Evolutionary conservation across 495 filamentous ascomycete species (phyloP).

Genomic region (Neurospora sp.): DNA sequence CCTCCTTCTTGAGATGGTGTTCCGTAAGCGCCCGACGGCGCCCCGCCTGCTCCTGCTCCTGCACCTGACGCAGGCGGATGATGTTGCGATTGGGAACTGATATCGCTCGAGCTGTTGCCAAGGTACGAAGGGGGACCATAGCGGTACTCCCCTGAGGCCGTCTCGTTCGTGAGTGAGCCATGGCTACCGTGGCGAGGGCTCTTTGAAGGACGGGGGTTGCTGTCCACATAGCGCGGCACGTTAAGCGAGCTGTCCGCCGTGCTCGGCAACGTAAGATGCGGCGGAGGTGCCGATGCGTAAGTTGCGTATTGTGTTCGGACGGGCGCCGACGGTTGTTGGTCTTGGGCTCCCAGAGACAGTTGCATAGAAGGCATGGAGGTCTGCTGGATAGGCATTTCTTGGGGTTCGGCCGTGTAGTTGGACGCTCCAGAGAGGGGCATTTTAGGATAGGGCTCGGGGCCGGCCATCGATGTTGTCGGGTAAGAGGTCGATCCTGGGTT

Average conservation of each 20-base stretch:
- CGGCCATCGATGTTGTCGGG: conserved; percentile 29
- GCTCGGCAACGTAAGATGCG: conserved; percentile 34
- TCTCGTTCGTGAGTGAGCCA: conserved; percentile 36
- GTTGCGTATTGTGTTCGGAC: conserved; percentile 38
- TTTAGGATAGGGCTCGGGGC: conserved; percentile 34
- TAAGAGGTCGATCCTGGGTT: conserved; percentile 29
- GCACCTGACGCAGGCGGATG: conserved; percentile 8
- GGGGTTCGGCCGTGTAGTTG: conserved; percentile 36
- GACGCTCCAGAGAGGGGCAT: conserved; percentile 33
- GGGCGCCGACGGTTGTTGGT: conserved; percentile 25
- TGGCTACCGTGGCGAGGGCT: conserved; percentile 41
- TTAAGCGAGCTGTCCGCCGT: conserved; percentile 31
- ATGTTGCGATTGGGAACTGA: conserved; percentile 27
- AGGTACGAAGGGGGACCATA: conserved; percentile 33
- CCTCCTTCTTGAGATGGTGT: conserved; percentile 7
- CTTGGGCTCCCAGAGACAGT: conserved; percentile 31
- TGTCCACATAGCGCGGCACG: conserved; percentile 39
- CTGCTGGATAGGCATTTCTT: conserved; percentile 37
- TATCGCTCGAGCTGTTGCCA: conserved; percentile 18
- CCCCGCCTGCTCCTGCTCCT: conserved; percentile 4
- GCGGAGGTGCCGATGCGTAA: conserved; percentile 31
- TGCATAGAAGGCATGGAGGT: conserved; percentile 42
- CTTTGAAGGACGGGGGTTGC: conserved; percentile 44
- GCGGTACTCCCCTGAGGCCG: conserved; percentile 36
- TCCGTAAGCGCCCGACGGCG: conserved; percentile 10